Percentiles rank a stretch among this genome's conserved stretches.
These are phyloP conservation scores for Phytophthora meadii DNA, from an alignment of 352 stramenopile species.

Conservation along the genomic window DNA sequence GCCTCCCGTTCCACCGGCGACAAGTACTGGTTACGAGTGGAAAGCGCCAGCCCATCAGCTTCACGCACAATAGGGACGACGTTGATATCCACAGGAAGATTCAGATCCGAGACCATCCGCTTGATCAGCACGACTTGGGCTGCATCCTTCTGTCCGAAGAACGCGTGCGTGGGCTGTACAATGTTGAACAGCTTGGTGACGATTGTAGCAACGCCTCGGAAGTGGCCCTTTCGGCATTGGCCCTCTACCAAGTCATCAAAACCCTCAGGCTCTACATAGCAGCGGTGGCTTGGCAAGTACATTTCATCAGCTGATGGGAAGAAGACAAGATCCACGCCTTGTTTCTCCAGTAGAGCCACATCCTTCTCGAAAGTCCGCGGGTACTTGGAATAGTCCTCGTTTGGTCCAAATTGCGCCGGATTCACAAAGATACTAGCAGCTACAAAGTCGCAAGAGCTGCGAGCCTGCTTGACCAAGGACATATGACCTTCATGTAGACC, in stretches of 20 bases:
- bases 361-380: conserved; percentile 96
- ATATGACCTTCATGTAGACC: conserved; percentile 97
- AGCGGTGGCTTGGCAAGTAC: conserved; percentile 86
- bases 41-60: conserved; percentile 96
- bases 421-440: conserved; percentile 99
- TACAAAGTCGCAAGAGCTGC: conserved; percentile 93
- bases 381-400: conserved; percentile 99
- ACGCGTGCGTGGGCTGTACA: conserved; percentile 95
- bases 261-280: conserved; percentile 93
- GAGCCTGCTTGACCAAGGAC: conserved; percentile 89
- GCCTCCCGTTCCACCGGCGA: conserved; percentile 84
- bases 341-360: conserved; percentile 78
- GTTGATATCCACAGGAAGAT: conserved; percentile 94
- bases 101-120: conserved; percentile 96
- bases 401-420: conserved; percentile 97
- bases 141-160: conserved; percentile 99
- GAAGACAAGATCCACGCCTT: conserved; percentile 94
- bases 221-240: conserved; percentile 94
- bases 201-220: conserved; percentile 98
- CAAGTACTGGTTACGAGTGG: conserved; percentile 98
- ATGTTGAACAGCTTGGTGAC: conserved; percentile 99
- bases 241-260: conserved; percentile 96
- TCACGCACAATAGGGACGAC: conserved; percentile 95
- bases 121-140: conserved; percentile 97
- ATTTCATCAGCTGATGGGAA: conserved; percentile 84